Base-by-base conservation (phyloP, 768 basidiomycete genomes). In the Hemileccinum rubropunctum region DNA sequence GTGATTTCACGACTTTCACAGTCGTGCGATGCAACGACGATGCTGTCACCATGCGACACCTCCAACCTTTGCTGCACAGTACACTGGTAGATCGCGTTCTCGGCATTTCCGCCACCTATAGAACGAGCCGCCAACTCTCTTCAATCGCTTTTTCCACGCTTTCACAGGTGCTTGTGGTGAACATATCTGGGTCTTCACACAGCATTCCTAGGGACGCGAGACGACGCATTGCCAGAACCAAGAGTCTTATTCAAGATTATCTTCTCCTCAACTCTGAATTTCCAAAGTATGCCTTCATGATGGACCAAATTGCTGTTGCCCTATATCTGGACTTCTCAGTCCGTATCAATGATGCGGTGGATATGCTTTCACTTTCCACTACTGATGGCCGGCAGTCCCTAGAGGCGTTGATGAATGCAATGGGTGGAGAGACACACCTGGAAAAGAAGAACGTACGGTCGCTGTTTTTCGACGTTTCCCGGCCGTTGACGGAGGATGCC, bases 31-130 rank as follows among this genome's bases (percentile, higher is more conserved):
- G 59, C 45, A 51, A 69, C 13, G 63, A 70, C 27, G 57, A 54
- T 45, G 53, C 52, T 15, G 35, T 77, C 20, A 53, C 21, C n/a
- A 26, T 44, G 11, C 42, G 26, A 8, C 42, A 64, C 12, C 37
- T 76, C 21, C 51, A 58, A 9, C 48, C 48, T 1, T 69, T 80
- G 17, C 37, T 72, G 32, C 47, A 60, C 17, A 57, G 69, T 0
- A 45, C 64, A 26, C 20, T 27, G n/a, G 47, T 11, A 14, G 15
- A 39, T 10, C 47, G 58, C 18, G 35, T 54, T 21, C 51, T 77
- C 26, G 80, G 79, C 4, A 50, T 81, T 5, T 71, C 80, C 8
- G 73, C 78, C 0, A 62, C 65, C 0, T 79, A 76, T 51, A 71
- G 67, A 3, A 10, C 65, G 0, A 61, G 65, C 6, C 70, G 70